Conservation (phyloP, 805 yeast species). For the Spathaspora sp. region DNA sequence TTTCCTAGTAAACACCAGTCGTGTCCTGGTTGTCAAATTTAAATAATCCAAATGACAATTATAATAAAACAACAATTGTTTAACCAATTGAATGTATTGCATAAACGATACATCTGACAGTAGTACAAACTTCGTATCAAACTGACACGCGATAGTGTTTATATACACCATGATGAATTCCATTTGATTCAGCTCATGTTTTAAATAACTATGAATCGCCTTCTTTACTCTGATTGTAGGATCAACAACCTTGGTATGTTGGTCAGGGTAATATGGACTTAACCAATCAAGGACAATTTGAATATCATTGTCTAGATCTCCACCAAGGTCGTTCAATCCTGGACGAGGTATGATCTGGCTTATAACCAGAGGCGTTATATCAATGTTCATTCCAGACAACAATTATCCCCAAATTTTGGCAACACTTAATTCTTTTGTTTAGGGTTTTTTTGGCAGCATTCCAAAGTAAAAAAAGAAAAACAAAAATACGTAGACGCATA, state of each 20-base stretch:
- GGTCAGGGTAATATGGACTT: conserved; percentile 20
- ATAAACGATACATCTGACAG: conserved; percentile 1
- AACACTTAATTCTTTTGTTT: background rate
- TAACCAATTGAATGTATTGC: conserved; percentile 14
- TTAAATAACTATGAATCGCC: conserved; percentile 35
- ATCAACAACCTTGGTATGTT: background rate
- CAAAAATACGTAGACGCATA: background rate
- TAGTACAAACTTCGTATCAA: conserved; percentile 8
- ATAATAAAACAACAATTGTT: conserved; percentile 16
- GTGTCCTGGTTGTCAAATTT: conserved; percentile 17
- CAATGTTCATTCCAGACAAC: background rate
- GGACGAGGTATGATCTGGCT: conserved; percentile 12
- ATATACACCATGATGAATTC: conserved; percentile 30
- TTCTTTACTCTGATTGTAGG: conserved; percentile 33
- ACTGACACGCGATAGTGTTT: conserved; percentile 25
- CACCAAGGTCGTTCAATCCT: conserved; percentile 11
- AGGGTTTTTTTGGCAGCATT: background rate
- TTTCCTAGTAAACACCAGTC: conserved; percentile 22
- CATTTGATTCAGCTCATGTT: conserved; percentile 27
- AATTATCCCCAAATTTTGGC: background rate
- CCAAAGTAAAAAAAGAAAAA: background rate
- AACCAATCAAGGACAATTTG: conserved; percentile 30
- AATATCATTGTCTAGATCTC: conserved; percentile 33
- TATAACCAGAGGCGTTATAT: conserved; percentile 10
- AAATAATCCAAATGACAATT: conserved; percentile 18